Percentiles rank a stretch among this genome's conserved stretches.
These are phyloP conservation scores for Cicer pinnatifidum DNA, from an alignment of 306 rosid species.

Conservation along the genomic window DNA sequence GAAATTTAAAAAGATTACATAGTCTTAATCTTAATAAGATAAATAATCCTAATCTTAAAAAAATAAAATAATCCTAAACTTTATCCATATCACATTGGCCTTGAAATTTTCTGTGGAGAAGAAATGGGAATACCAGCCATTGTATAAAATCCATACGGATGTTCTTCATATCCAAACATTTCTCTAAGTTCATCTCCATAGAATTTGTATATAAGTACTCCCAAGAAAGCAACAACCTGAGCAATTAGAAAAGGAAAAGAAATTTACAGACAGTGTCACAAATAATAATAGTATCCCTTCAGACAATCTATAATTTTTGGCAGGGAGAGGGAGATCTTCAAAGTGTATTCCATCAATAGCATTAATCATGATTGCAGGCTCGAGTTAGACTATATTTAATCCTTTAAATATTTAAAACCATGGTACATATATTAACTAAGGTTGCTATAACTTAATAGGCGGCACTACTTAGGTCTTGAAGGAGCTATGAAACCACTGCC, in stretches of 20 bases:
- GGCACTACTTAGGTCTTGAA: background rate
- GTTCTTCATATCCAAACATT: slow-evolving; percentile 99
- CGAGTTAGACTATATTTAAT: slow-evolving; percentile 21
- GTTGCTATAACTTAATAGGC: slow-evolving; percentile 15
- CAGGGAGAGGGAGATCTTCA: slow-evolving; percentile 25
- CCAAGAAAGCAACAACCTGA: slow-evolving; percentile 96
- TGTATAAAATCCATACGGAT: slow-evolving; percentile 93
- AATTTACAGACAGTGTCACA: slow-evolving; percentile 38
- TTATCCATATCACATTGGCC: background rate
- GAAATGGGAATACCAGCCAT: slow-evolving; percentile 77
- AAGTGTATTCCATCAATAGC: slow-evolving; percentile 12
- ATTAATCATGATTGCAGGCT: slow-evolving; percentile 35
- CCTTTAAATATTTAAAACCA: slow-evolving; percentile 29
- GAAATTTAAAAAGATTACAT: no score
- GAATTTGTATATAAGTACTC: slow-evolving; percentile 90
- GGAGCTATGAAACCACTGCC: background rate
- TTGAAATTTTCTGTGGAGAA: slow-evolving; percentile 22
- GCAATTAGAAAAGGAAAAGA: slow-evolving; percentile 44
- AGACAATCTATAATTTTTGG: slow-evolving; percentile 6
- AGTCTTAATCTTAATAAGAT: no score
- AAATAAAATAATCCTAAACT: no score
- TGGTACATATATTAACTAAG: background rate
- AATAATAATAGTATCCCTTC: slow-evolving; percentile 39
- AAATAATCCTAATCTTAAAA: no score
- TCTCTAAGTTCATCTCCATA: slow-evolving; percentile 95